phyloP scores from a whole-genome alignment of 192 early-diverging fungal species.

The Allomyces arbusculus region DNA sequence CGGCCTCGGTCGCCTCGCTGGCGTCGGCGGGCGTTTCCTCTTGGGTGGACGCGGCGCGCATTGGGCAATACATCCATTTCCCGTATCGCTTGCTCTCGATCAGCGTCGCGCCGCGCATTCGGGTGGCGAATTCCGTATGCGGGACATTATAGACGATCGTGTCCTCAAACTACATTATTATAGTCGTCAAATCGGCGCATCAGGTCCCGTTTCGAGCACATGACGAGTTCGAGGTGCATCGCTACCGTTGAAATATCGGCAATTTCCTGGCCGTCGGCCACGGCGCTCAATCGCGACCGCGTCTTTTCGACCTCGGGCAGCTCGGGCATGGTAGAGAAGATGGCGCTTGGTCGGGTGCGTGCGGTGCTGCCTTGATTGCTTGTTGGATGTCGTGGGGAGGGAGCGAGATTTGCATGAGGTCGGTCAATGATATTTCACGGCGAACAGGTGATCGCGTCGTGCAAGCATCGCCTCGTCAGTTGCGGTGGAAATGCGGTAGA shows the following conservation, averaged over 20 bases:
- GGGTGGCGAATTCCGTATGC: constrained; percentile 10
- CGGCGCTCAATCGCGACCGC: constrained; percentile 27
- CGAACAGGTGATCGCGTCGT: too few relatives aligned
- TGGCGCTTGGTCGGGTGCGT: neutral
- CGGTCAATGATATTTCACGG: too few relatives aligned
- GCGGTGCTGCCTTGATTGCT: too few relatives aligned
- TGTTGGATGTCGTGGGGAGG: too few relatives aligned
- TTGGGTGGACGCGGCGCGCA: neutral
- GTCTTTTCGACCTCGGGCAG: constrained; percentile 53
- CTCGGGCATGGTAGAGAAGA: constrained; percentile 33
- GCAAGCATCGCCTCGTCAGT: too few relatives aligned
- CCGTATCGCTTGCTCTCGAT: constrained; percentile 45
- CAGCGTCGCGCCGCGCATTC: constrained; percentile 24
- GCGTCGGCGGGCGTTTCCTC: neutral
- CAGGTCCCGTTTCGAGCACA: neutral
- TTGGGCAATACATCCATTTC: constrained; percentile 39
- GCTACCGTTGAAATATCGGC: constrained; percentile 18
- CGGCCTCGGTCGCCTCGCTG: neutral
- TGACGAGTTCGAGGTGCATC: neutral
- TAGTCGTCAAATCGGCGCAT: too few relatives aligned
- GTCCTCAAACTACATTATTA: constrained; percentile 15
- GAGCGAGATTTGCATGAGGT: too few relatives aligned
- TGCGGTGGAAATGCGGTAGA: too few relatives aligned
- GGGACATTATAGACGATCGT: constrained; percentile 22
- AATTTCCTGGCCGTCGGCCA: constrained; percentile 28